phyloP scores from a whole-genome alignment of 2,329 filamentous ascomycete genomes.

The Incumbomyces delicatus region DNA sequence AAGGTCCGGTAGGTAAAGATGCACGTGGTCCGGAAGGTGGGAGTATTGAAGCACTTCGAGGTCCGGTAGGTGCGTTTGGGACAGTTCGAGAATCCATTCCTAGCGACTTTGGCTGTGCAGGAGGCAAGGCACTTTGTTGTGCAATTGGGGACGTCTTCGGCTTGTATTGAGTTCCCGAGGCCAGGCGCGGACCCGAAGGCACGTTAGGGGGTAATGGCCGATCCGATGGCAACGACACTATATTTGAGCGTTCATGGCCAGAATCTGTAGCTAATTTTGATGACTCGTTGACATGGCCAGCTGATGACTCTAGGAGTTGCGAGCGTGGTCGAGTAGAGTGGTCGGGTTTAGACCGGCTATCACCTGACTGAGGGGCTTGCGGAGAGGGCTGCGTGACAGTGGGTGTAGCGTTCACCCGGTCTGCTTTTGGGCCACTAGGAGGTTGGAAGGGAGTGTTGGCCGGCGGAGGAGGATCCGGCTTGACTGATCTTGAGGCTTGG shows the following conservation, averaged over 20 bases:
- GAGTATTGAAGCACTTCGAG: conserved; percentile 8
- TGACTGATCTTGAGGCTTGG: not conserved
- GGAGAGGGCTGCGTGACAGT: conserved; percentile 2
- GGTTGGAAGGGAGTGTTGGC: conserved; percentile 24
- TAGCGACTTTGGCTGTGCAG: conserved; percentile 10
- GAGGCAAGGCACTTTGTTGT: conserved; percentile 8
- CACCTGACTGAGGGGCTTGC: conserved; percentile 8
- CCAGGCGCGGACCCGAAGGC: conserved; percentile 17
- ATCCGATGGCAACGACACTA: conserved; percentile 9
- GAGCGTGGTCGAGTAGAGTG: conserved; percentile 12
- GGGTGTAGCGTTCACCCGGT: conserved; percentile 22
- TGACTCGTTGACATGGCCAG: conserved; percentile 9
- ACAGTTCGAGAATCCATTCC: conserved; percentile 6
- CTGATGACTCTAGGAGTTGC: conserved; percentile 3
- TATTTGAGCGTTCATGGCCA: conserved; percentile 9
- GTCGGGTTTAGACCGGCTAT: conserved; percentile 12
- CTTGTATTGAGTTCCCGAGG: conserved; percentile 11
- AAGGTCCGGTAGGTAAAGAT: conserved; percentile 2
- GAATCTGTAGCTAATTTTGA: conserved; percentile 11
- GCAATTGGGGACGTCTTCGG: conserved; percentile 15
- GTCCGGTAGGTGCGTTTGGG: conserved; percentile 16
- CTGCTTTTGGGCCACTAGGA: conserved; percentile 36
- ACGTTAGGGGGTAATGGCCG: conserved; percentile 18
- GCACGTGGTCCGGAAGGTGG: conserved; percentile 3
- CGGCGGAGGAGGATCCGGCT: conserved; percentile 9